phyloP scores from a whole-genome alignment of 257 asterid species.

The Linderniella brevidens region DNA sequence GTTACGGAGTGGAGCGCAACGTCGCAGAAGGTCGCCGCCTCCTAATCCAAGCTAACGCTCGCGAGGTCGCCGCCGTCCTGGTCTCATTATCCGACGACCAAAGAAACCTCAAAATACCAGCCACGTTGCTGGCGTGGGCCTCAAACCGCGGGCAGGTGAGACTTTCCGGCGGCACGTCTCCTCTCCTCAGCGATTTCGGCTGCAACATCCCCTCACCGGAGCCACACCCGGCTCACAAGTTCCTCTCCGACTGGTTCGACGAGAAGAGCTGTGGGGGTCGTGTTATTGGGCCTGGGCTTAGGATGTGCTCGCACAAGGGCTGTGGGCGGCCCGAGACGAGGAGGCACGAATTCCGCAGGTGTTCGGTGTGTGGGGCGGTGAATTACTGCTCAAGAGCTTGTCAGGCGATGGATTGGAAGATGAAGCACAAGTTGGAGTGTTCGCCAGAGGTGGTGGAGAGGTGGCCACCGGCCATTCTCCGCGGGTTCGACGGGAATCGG shows the following conservation, averaged over 20 bases:
- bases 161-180: constrained; percentile 25
- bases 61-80: constrained; percentile 68
- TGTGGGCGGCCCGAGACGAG: constrained; percentile 93
- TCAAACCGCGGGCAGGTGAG: constrained; percentile 28
- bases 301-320: constrained; percentile 65
- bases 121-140: constrained; percentile 45
- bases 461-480: too few species aligned
- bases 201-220: constrained; percentile 77
- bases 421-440: constrained; percentile 77
- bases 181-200: constrained; percentile 79
- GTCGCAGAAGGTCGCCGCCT: constrained; percentile 75
- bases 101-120: too few species aligned
- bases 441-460: constrained; percentile 38
- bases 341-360: constrained; percentile 76
- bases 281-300: constrained; percentile 33
- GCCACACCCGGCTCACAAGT: constrained; percentile 57
- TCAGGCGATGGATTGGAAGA: constrained; percentile 95
- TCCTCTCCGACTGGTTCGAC: constrained; percentile 60
- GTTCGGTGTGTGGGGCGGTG: constrained; percentile 84
- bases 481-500: too few species aligned
- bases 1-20: constrained; percentile 88
- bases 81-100: constrained; percentile 36
- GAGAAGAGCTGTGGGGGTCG: constrained; percentile 13
- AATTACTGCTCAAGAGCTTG: constrained; percentile 97
- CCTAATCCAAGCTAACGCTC: constrained; percentile 90